phyloP scores from a whole-genome alignment of 139 green algal species.

The Haematococcus sp. region DNA sequence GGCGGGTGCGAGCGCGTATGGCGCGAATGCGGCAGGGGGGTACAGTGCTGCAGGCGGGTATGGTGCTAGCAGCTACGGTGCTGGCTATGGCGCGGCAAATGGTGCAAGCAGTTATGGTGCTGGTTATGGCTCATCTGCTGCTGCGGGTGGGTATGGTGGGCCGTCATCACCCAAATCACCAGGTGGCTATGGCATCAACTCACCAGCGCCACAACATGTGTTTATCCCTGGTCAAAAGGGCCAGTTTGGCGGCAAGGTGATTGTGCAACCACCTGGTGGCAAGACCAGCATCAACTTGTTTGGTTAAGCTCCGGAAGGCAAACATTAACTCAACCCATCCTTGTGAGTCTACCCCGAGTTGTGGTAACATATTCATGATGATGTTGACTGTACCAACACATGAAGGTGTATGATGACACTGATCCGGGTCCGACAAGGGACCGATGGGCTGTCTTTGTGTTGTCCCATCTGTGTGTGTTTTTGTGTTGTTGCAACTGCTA shows the following conservation, averaged over 20 bases:
- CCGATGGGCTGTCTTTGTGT: too few species aligned
- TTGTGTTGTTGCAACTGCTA: too few species aligned
- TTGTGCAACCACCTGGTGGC: conserved; percentile 26
- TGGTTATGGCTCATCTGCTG: not conserved
- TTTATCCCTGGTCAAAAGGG: conserved; percentile 3
- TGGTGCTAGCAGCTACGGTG: not conserved
- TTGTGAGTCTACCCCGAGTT: too few species aligned
- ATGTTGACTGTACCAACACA: too few species aligned
- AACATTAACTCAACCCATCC: too few species aligned
- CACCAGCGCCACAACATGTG: not conserved
- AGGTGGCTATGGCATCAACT: conserved; percentile 3
- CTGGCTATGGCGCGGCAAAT: not conserved
- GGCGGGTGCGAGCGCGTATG: not conserved
- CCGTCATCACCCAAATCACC: not conserved
- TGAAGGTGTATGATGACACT: too few species aligned
- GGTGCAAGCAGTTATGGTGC: not conserved
- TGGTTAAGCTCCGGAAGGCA: conserved; percentile 10
- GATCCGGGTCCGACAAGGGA: too few species aligned
- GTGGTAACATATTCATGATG: too few species aligned
- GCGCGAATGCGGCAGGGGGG: not conserved
- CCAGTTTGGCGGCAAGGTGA: conserved; percentile 21
- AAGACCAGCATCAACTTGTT: conserved; percentile 36
- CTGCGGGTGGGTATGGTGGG: not conserved
- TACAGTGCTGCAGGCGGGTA: conserved; percentile 6
- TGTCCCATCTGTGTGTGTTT: too few species aligned